phyloP scores from a whole-genome alignment of 768 basidiomycete genomes.

The Tulasnella sp. region DNA sequence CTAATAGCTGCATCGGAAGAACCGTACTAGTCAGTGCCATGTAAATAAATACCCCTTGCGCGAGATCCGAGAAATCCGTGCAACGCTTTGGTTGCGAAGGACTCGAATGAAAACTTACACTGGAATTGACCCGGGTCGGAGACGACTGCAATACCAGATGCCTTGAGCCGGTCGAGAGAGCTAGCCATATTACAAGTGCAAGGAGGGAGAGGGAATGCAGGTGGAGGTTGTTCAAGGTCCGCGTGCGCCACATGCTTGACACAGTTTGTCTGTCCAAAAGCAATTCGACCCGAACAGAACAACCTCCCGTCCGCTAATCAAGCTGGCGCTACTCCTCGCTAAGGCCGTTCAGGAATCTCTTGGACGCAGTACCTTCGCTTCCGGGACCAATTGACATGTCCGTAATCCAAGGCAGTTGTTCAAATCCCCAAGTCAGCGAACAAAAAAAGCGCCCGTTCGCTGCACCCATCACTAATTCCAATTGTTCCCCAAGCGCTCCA shows the following conservation, averaged over 20 bases:
- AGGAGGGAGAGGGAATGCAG: neutral
- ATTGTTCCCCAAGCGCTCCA: neutral
- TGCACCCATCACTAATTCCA: neutral
- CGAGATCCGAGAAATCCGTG: neutral
- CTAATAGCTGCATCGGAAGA: constrained; percentile 62
- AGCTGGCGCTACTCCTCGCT: constrained; percentile 24
- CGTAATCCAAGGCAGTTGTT: neutral
- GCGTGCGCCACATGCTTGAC: neutral
- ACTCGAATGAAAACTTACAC: constrained; percentile 42
- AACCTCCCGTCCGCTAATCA: neutral
- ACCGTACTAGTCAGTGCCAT: neutral
- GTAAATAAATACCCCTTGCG: too few species aligned
- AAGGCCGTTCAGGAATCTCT: neutral
- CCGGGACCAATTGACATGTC: neutral
- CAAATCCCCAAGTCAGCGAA: neutral
- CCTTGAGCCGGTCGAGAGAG: constrained; percentile 54
- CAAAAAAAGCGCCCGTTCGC: neutral
- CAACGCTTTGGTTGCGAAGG: neutral
- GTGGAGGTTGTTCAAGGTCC: neutral
- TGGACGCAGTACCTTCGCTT: neutral
- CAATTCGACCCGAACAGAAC: neutral
- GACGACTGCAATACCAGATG: constrained; percentile 91
- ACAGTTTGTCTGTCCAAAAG: neutral
- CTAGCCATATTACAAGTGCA: constrained; percentile 30
- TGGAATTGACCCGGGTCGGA: constrained; percentile 97